Evolutionary conservation across 495 filamentous ascomycete genomes (phyloP).

Genomic region (Echria macrotheca): DNA sequence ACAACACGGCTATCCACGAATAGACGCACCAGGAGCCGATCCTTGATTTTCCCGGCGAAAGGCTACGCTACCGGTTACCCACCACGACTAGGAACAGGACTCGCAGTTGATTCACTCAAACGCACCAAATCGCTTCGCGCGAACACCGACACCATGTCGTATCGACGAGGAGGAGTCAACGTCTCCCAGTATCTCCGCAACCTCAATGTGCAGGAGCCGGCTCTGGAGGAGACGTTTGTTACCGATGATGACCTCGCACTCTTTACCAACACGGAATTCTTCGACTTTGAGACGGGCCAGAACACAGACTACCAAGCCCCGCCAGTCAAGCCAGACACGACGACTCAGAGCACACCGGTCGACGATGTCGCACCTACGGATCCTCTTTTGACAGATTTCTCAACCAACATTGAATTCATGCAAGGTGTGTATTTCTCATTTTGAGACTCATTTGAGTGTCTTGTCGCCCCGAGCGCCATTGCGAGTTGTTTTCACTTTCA

Average conservation of each 20-base stretch:
- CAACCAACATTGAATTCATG: slow-evolving; percentile 28
- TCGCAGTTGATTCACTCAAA: no score
- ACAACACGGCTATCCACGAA: no score
- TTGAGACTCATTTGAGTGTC: slow-evolving; percentile 1
- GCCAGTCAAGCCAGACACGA: slow-evolving; percentile 28
- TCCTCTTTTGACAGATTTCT: slow-evolving; percentile 34
- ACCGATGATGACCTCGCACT: slow-evolving; percentile 73
- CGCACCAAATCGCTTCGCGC: no score
- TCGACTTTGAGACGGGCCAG: slow-evolving; percentile 67
- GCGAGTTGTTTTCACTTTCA: no score
- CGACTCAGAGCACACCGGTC: slow-evolving; percentile 27
- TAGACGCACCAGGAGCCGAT: no score
- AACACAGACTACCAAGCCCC: slow-evolving; percentile 36
- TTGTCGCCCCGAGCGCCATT: no score
- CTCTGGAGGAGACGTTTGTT: slow-evolving; percentile 52
- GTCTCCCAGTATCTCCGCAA: slow-evolving; percentile 85
- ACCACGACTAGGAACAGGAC: no score
- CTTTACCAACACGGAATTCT: slow-evolving; percentile 92
- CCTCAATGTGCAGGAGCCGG: slow-evolving; percentile 70
- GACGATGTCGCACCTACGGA: slow-evolving; percentile 32
- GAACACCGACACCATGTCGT: slow-evolving; percentile 61
- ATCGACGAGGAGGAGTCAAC: slow-evolving; percentile 69
- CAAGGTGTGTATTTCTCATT: slow-evolving; percentile 13
- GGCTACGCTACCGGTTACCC: no score
- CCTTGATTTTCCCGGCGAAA: no score